A percentile compares a stretch with the other conserved stretches of the same genome.
Evolutionary conservation across 768 basidiomycete genomes (phyloP).

Genomic region (Suillus weaverae): DNA sequence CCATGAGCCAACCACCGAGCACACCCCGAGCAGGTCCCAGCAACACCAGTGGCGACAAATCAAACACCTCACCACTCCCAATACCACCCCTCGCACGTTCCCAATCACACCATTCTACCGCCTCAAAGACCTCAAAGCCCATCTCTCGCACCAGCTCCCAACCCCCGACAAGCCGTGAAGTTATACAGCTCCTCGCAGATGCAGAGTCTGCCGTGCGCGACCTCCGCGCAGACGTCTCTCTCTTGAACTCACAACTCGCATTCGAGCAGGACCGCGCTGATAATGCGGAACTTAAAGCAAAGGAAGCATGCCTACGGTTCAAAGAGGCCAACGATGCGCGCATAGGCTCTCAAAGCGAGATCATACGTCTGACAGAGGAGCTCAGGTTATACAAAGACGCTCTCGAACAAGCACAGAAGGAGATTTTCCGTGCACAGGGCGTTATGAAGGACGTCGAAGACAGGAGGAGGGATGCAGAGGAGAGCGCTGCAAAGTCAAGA

Average conservation of each 20-base stretch:
- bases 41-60: neutral
- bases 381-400: conserved; percentile 63
- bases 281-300: conserved; percentile 48
- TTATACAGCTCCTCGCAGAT: conserved; percentile 42
- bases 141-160: conserved; percentile 21
- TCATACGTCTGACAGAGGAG: conserved; percentile 54
- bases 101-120: neutral
- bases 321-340: conserved; percentile 61
- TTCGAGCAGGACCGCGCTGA: conserved; percentile 57
- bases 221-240: conserved; percentile 43
- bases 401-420: conserved; percentile 63
- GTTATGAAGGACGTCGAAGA: conserved; percentile 58
- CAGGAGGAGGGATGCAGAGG: conserved; percentile 62
- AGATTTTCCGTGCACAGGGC: conserved; percentile 67
- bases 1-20: conserved; percentile 1
- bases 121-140: conserved; percentile 10
- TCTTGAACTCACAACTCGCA: conserved; percentile 43
- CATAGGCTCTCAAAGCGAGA: conserved; percentile 54
- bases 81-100: neutral
- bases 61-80: neutral
- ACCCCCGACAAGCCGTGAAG: conserved; percentile 35
- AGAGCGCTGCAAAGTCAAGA: conserved; percentile 57
- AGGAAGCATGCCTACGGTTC: conserved; percentile 51
- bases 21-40: neutral
- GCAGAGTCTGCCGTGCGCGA: conserved; percentile 44